Base-by-base conservation (phyloP, 495 filamentous ascomycete genomes). In the Aspergillus heteromorphus region DNA sequence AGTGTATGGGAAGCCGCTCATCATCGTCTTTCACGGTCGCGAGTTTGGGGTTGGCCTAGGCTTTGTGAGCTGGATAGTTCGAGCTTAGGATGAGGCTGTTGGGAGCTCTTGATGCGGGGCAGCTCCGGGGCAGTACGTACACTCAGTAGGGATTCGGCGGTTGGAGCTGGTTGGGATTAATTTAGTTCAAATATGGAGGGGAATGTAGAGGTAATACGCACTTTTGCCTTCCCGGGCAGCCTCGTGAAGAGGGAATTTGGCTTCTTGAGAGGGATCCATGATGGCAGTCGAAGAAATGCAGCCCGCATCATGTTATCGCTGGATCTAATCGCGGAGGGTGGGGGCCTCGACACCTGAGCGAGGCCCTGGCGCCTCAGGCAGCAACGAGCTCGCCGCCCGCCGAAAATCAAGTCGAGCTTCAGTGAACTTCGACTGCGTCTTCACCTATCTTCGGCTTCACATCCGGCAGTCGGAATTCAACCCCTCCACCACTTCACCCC, bases 1-100 rank as follows among this genome's bases (percentile, higher is more conserved):
- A 99, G 72, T 99, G 95, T 48, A 97, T 85, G 0, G 95, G 87
- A 19, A 96, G 81, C 47, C 93, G 88, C 47, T 91, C 90, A 67
- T 99, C 93, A 47, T 88, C 85, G 62, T 99, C 93, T 66, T 84
- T 87, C 45, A 74, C 75, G 30, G 73, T 75, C 13, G 88, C 85
- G 38, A 92, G 79, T 59, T 88, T 90, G 0, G 89, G 86, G 61
- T 95, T 91, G 61, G 86, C 86, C 84, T 95, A 16, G 21, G 0
- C 9, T 42, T 41, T 13, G 48, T 63, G 21, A 64, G 56, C 41
- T 57, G 13, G 38, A 49, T 9, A 27, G 6, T 10, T 38, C 34
- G 34, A 38, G 34, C 34, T 38, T 5, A 4, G 5, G 4, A 9
- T 11, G n/a, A 25, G 27, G n/a, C 9, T 48, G 27, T 31, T 11